Evolutionary conservation across 2,329 filamentous ascomycete species (phyloP).

Genomic region (Esteya vermicola): DNA sequence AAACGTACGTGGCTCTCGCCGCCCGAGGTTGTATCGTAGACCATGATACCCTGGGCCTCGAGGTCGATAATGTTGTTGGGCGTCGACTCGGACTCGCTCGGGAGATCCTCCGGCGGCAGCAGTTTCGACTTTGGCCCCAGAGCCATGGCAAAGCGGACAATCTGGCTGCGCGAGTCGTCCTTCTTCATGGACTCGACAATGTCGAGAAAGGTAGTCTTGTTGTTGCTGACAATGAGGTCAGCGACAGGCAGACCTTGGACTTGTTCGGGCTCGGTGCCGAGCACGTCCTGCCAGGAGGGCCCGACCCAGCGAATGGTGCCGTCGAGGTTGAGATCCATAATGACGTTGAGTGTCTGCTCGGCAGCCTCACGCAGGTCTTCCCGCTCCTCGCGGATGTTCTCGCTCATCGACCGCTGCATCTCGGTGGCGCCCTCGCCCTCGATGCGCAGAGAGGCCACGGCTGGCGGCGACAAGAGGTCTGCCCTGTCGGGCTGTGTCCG

Average conservation of each 20-base stretch:
- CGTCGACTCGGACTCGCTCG: constrained; percentile 22
- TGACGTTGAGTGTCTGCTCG: constrained; percentile 91
- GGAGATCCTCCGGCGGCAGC: constrained; percentile 27
- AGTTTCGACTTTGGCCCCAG: constrained; percentile 58
- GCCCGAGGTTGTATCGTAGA: constrained; percentile 78
- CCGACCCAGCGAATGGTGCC: constrained; percentile 91
- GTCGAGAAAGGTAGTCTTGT: constrained; percentile 67
- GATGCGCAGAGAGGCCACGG: constrained; percentile 35
- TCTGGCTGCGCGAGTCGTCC: constrained; percentile 85
- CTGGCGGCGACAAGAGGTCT: constrained; percentile 41
- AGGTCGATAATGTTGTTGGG: constrained; percentile 51
- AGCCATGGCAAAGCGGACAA: constrained; percentile 65
- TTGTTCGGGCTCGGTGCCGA: constrained; percentile 61
- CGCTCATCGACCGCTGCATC: constrained; percentile 60
- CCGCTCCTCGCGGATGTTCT: constrained; percentile 83
- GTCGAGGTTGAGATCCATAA: constrained; percentile 84
- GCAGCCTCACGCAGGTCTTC: constrained; percentile 91
- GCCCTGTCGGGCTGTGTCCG: constrained; percentile 16
- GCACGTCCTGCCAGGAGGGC: constrained; percentile 86
- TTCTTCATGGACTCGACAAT: constrained; percentile 79
- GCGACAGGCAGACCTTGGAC: constrained; percentile 67
- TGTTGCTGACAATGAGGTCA: constrained; percentile 63
- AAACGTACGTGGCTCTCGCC: constrained; percentile 73
- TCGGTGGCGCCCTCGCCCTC: constrained; percentile 30
- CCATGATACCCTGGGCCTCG: constrained; percentile 96